Percentiles rank a stretch among this genome's conserved stretches.
phyloP scores from a whole-genome alignment of 192 early-diverging fungal species.

The Entrophospora sp. region DNA sequence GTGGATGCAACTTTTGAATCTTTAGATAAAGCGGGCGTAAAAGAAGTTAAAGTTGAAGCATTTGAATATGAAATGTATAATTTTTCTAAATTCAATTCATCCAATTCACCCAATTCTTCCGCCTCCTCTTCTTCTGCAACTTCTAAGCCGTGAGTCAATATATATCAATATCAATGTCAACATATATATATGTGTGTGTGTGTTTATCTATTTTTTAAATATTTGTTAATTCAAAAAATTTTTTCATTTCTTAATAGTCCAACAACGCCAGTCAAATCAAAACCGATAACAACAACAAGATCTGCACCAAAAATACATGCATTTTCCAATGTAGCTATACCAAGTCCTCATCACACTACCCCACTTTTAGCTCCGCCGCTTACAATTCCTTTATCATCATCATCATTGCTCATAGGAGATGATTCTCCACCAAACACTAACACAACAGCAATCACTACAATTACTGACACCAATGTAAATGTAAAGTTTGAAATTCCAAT shows the following conservation, averaged over 20 bases:
- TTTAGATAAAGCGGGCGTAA: conserved; percentile 10
- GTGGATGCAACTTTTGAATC: conserved; percentile 18
- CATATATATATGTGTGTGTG: no score
- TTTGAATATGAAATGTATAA: conserved; percentile 23
- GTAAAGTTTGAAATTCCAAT: conserved; percentile 21
- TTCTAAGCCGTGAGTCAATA: no score
- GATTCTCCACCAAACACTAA: no score
- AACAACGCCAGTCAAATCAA: background rate
- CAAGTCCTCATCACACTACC: conserved; percentile 18
- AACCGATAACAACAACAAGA: background rate
- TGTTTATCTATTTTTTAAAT: background rate
- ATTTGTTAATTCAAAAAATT: background rate
- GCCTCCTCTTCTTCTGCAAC: no score
- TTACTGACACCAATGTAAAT: background rate
- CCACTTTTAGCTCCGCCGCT: conserved; percentile 8
- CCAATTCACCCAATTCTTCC: background rate
- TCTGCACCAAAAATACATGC: conserved; percentile 9
- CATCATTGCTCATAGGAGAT: no score
- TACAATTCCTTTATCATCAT: conserved; percentile 1
- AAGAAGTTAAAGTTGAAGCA: conserved; percentile 21
- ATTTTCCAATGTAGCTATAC: conserved; percentile 10
- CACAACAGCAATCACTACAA: no score
- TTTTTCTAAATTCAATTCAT: conserved; percentile 12
- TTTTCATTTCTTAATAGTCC: background rate
- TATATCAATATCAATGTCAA: no score